These are phyloP conservation scores for Trichoderma pleuroti DNA, from an alignment of 2,329 filamentous ascomycete species.

Conservation along the genomic window DNA sequence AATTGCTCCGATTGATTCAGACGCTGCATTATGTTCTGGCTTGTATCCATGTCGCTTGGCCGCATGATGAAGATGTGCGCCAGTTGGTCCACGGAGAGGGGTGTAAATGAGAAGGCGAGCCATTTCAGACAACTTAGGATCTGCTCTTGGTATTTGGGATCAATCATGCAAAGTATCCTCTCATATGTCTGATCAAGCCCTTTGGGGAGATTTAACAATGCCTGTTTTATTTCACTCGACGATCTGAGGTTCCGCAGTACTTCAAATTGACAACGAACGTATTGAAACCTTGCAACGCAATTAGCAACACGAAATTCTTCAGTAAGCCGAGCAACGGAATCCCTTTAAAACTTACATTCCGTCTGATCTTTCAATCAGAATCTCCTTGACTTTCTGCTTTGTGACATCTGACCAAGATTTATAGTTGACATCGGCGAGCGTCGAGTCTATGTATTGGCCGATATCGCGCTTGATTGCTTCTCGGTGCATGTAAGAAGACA, in stretches of 20 bases:
- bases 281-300: background rate
- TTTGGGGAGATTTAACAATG: background rate
- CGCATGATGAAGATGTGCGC: slow-evolving; percentile 1
- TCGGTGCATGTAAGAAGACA: background rate
- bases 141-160: background rate
- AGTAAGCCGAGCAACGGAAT: too few relatives aligned
- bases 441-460: background rate
- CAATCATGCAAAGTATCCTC: slow-evolving; percentile 4
- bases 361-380: background rate
- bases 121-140: slow-evolving; percentile 1
- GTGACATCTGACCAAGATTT: background rate
- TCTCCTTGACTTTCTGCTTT: background rate
- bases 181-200: slow-evolving; percentile 15
- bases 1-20: background rate
- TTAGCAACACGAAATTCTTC: background rate
- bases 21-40: background rate
- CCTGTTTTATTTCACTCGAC: background rate
- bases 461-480: background rate
- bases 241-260: background rate
- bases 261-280: slow-evolving; percentile 3
- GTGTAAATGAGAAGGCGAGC: slow-evolving; percentile 2
- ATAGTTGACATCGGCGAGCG: background rate
- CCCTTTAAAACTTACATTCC: background rate
- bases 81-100: background rate
- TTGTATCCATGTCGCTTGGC: background rate